Evolutionary conservation across 345 rosid genomes (phyloP), one percentile per base, ranked within the genome.

Genomic region (Kernera saxatilis): DNA sequence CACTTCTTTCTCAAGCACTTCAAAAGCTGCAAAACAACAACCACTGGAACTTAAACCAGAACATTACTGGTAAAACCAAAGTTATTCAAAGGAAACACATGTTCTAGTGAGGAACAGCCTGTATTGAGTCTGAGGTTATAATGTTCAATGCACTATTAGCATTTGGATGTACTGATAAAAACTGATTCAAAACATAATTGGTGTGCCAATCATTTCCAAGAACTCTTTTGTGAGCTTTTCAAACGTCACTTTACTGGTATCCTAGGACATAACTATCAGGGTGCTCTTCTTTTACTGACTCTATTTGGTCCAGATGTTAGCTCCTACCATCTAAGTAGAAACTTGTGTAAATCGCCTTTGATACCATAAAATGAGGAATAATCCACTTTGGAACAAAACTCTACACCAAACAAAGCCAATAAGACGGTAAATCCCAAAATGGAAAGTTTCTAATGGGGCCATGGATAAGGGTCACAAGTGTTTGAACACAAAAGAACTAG

Each of bases 1-100:
- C 35, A 80, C 86, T 70, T 85, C 84, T 71, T 84, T 56, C 75
- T 79, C 89, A 49, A 90, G 73, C 51, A 87, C 67, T 71, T 86
- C 78, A 76, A 90, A 85, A 77, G 86, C 97, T 90, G 93, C 52
- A 60, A 65, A 35, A 73, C 49, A 44, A 69, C 46, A 66, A 57
- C 26, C 36, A 66, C 44, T 30, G 23, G 33, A 62, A 49, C 43
- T 54, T 18, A 64, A 48, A 53, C 57, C 49, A 64, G 55, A 37
- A 33, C 46, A 27, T 27, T 29, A 62, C 2, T 21, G 7, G 61
- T 27, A 37, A 61, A 21, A 6, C 51, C 53, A 50, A 48, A 70
- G 8, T 33, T 58, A 33, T 30, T 18, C 27, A 14, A 19, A 48
- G 21, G 12, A 25, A 18, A 36, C 55, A 21, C 5, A 69, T 29